phyloP scores from a whole-genome alignment of 805 yeast genomes.

The Cyberlindnera samutprakarnensis region DNA sequence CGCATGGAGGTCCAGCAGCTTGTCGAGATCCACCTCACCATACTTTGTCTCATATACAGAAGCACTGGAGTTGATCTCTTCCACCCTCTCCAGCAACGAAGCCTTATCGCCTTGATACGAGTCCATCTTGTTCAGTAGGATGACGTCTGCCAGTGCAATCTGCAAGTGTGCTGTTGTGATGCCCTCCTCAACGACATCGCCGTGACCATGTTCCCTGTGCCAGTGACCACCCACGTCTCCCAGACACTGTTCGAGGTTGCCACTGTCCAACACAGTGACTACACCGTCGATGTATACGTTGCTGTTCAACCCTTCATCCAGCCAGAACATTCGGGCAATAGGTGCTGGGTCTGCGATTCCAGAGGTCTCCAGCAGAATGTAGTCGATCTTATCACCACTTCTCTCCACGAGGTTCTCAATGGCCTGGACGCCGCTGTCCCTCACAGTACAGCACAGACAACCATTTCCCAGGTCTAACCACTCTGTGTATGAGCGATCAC shows the following conservation, averaged over 20 bases:
- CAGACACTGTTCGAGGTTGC: slow-evolving; percentile 55
- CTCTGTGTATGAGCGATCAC: slow-evolving; percentile 60
- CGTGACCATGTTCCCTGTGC: slow-evolving; percentile 41
- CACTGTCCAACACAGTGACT: slow-evolving; percentile 76
- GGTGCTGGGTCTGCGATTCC: slow-evolving; percentile 99
- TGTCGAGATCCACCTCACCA: slow-evolving; percentile 65
- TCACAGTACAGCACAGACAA: slow-evolving; percentile 92
- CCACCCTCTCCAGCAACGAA: slow-evolving; percentile 32
- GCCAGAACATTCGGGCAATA: slow-evolving; percentile 95
- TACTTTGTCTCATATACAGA: slow-evolving; percentile 59
- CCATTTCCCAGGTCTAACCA: slow-evolving; percentile 98
- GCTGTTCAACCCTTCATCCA: slow-evolving; percentile 81
- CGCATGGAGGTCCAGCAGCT: slow-evolving; percentile 72
- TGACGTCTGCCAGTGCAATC: slow-evolving; percentile 80
- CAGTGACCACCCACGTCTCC: slow-evolving; percentile 70
- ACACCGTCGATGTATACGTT: slow-evolving; percentile 88
- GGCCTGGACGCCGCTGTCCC: slow-evolving; percentile 91
- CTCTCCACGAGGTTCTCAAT: slow-evolving; percentile 78
- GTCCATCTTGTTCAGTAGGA: slow-evolving; percentile 77
- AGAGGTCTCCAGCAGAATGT: slow-evolving; percentile 88
- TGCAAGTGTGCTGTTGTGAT: slow-evolving; percentile 83
- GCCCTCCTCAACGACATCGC: slow-evolving; percentile 36
- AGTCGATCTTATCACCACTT: slow-evolving; percentile 70
- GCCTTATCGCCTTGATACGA: slow-evolving; percentile 27
- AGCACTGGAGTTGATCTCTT: slow-evolving; percentile 57